phyloP scores from a whole-genome alignment of 2,329 filamentous ascomycete species.

The Claviceps capensis region DNA sequence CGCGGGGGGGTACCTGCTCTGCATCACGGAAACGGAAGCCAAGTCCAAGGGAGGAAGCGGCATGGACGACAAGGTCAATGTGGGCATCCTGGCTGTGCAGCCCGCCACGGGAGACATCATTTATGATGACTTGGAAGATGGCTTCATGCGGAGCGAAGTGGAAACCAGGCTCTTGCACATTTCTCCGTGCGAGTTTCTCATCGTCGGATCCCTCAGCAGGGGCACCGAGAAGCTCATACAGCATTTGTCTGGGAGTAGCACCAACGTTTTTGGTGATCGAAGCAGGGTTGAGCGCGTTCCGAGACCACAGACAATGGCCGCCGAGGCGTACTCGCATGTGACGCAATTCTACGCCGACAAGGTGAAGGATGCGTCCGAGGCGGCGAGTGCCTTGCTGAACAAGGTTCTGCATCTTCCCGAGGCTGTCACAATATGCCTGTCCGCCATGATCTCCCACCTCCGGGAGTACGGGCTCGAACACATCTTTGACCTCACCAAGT shows the following conservation, averaged over 20 bases:
- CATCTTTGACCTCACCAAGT: constrained; percentile 90
- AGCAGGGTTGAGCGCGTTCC: constrained; percentile 71
- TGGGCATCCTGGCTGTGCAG: constrained; percentile 87
- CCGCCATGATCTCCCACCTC: constrained; percentile 89
- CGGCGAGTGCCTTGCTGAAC: constrained; percentile 57
- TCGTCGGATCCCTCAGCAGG: constrained; percentile 80
- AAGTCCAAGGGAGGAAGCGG: constrained; percentile 47
- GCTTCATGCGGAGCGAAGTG: constrained; percentile 93
- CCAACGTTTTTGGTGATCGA: constrained; percentile 83
- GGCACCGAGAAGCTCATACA: constrained; percentile 85
- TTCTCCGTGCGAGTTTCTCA: constrained; percentile 85
- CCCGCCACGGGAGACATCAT: constrained; percentile 92
- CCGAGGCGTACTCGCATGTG: constrained; percentile 77
- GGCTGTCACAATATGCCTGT: constrained; percentile 78
- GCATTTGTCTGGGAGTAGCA: constrained; percentile 78
- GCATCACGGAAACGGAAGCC: constrained; percentile 73
- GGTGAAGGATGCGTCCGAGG: constrained; percentile 47
- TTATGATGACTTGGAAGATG: constrained; percentile 91
- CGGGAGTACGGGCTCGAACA: constrained; percentile 87
- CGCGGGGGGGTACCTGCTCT: constrained; percentile 76
- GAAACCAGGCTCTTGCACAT: constrained; percentile 94
- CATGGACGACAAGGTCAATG: constrained; percentile 83
- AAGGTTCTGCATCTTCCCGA: constrained; percentile 78
- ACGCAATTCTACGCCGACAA: constrained; percentile 86
- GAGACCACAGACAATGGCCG: constrained; percentile 67